phyloP scores from a whole-genome alignment of 106 monocot species.

The Dendrobium huoshanense region DNA sequence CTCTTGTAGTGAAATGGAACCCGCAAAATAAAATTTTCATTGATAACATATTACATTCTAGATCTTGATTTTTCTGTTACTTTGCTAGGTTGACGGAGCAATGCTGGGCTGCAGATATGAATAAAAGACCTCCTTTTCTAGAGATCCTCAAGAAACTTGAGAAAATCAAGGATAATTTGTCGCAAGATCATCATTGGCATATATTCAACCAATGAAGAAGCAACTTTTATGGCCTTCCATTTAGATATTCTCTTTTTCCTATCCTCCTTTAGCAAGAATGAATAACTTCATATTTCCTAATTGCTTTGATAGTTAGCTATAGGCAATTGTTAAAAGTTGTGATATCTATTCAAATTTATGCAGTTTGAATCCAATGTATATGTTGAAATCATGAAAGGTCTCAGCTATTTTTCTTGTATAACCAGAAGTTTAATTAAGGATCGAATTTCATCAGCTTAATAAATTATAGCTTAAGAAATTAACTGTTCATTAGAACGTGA shows the following conservation, averaged over 20 bases:
- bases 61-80: not conserved
- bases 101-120: slow-evolving; percentile 83
- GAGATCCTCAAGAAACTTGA: slow-evolving; percentile 87
- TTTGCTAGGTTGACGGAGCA: slow-evolving; percentile 55
- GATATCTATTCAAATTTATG: not conserved
- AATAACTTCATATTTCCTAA: not conserved
- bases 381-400: not conserved
- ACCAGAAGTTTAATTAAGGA: not conserved
- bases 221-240: not conserved
- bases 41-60: not conserved
- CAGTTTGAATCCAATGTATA: not conserved
- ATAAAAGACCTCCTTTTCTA: slow-evolving; percentile 65
- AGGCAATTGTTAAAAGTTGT: not conserved
- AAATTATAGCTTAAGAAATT: too few relatives aligned
- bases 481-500: too few relatives aligned
- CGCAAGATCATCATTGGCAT: slow-evolving; percentile 61
- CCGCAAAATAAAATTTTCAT: not conserved
- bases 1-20: not conserved
- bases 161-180: slow-evolving; percentile 66
- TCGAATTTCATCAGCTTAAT: not conserved
- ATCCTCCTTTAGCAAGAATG: not conserved
- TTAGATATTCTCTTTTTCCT: not conserved
- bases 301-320: too few relatives aligned
- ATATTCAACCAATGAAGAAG: slow-evolving; percentile 25
- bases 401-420: not conserved